phyloP scores from a whole-genome alignment of 768 basidiomycete species.

The Suillus plorans region DNA sequence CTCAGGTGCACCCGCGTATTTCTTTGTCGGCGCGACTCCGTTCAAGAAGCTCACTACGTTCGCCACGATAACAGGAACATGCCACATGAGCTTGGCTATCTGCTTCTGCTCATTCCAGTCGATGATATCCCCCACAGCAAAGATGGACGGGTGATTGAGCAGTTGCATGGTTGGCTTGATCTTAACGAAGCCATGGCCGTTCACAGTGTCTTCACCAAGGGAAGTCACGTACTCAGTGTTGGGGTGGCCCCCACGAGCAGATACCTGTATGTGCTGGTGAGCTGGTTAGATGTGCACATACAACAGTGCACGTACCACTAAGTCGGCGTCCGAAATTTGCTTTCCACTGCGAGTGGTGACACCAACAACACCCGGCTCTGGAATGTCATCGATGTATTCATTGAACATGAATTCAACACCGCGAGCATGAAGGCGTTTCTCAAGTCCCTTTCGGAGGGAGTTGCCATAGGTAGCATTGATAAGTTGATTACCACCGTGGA shows the following conservation, averaged over 20 bases:
- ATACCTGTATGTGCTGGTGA: conserved; percentile 19
- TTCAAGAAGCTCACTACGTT: conserved; percentile 50
- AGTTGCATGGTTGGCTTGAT: conserved; percentile 61
- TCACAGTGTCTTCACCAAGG: conserved; percentile 38
- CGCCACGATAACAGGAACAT: conserved; percentile 43
- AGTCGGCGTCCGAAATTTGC: conserved; percentile 46
- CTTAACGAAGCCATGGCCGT: conserved; percentile 44
- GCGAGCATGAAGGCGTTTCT: conserved; percentile 38
- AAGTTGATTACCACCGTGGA: conserved; percentile 54
- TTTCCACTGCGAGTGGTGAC: conserved; percentile 54
- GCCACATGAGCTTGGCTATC: conserved; percentile 43
- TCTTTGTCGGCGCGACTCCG: conserved; percentile 34
- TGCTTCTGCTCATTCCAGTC: conserved; percentile 67
- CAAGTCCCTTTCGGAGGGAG: conserved; percentile 50
- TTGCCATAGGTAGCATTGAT: conserved; percentile 57
- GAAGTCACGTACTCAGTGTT: conserved; percentile 54
- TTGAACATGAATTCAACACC: conserved; percentile 52
- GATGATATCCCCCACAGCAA: conserved; percentile 66
- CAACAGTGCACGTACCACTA: conserved; percentile 46
- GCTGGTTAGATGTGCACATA: background rate
- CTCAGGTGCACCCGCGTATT: conserved; percentile 52
- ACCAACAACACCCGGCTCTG: conserved; percentile 35
- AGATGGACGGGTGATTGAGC: conserved; percentile 48
- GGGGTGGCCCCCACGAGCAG: conserved; percentile 37
- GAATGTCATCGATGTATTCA: conserved; percentile 50